Percentiles rank a stretch among this genome's conserved stretches.
These are phyloP conservation scores for Rhizopogon salebrosus DNA, from an alignment of 768 basidiomycete species.

Conservation along the genomic window DNA sequence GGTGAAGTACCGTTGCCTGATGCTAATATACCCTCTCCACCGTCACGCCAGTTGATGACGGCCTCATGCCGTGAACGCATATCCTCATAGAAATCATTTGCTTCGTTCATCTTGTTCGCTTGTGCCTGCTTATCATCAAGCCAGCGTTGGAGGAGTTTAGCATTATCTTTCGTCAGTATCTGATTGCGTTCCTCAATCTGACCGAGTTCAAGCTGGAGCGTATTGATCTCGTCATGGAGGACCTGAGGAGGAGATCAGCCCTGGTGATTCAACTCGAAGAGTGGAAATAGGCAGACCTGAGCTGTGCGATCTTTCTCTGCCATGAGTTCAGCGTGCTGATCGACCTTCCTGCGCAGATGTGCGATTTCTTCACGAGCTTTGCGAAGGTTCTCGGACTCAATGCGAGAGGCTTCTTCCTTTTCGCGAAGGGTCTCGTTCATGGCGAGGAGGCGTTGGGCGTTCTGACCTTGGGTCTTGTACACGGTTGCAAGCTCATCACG, in stretches of 20 bases:
- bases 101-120: slow-evolving; percentile 93
- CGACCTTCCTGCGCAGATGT: slow-evolving; percentile 66
- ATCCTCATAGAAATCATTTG: slow-evolving; percentile 84
- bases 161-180: slow-evolving; percentile 88
- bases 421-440: slow-evolving; percentile 96
- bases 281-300: slow-evolving; percentile 48
- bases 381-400: slow-evolving; percentile 76
- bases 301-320: slow-evolving; percentile 83
- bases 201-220: slow-evolving; percentile 84
- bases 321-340: slow-evolving; percentile 83
- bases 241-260: slow-evolving; percentile 44
- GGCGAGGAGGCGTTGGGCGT: slow-evolving; percentile 84
- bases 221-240: slow-evolving; percentile 91
- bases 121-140: slow-evolving; percentile 91
- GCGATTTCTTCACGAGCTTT: slow-evolving; percentile 74
- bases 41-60: slow-evolving; percentile 53
- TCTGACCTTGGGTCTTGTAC: slow-evolving; percentile 95
- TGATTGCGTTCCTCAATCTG: slow-evolving; percentile 86
- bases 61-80: slow-evolving; percentile 73
- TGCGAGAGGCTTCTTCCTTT: slow-evolving; percentile 81
- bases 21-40: slow-evolving; percentile 22
- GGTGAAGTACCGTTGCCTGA: slow-evolving; percentile 31
- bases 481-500: slow-evolving; percentile 90
- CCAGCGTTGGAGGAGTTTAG: slow-evolving; percentile 93
- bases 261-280: slow-evolving; percentile 1